phyloP scores from a whole-genome alignment of 495 filamentous ascomycete species.

The Tuber brumale region DNA sequence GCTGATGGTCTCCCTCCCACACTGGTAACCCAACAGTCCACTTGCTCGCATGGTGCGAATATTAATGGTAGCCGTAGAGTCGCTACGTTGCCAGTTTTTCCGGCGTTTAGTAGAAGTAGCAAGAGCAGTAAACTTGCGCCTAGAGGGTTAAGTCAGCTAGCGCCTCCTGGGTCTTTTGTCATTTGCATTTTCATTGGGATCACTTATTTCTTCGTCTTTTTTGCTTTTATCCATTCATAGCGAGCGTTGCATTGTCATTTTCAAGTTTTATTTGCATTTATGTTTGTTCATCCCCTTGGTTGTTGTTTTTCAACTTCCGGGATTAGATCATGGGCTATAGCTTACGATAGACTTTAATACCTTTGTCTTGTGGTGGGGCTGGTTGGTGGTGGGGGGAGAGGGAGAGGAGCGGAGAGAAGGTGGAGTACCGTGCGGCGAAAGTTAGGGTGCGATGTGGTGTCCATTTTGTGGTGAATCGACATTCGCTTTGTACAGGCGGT shows the following conservation, averaged over 20 bases:
- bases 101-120: slow-evolving; percentile 17
- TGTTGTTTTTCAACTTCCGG: neutral
- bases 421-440: no score
- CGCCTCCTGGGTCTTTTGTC: no score
- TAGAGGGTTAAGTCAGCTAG: no score
- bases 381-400: neutral
- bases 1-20: slow-evolving; percentile 41
- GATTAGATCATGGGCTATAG: neutral
- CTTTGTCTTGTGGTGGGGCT: neutral
- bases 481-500: neutral
- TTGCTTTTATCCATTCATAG: slow-evolving; percentile 13
- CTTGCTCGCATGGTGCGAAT: neutral
- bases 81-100: slow-evolving; percentile 10
- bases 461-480: neutral
- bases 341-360: neutral
- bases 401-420: neutral
- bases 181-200: slow-evolving; percentile 8
- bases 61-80: neutral
- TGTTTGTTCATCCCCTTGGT: neutral
- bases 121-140: slow-evolving; percentile 3
- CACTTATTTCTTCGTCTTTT: slow-evolving; percentile 7
- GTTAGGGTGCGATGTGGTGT: no score
- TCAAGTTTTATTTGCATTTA: slow-evolving; percentile 10
- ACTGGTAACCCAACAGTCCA: neutral
- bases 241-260: neutral